These are phyloP conservation scores for Aureobasidium leucospermi DNA, from an alignment of 2,329 filamentous ascomycete species.

Conservation along the genomic window DNA sequence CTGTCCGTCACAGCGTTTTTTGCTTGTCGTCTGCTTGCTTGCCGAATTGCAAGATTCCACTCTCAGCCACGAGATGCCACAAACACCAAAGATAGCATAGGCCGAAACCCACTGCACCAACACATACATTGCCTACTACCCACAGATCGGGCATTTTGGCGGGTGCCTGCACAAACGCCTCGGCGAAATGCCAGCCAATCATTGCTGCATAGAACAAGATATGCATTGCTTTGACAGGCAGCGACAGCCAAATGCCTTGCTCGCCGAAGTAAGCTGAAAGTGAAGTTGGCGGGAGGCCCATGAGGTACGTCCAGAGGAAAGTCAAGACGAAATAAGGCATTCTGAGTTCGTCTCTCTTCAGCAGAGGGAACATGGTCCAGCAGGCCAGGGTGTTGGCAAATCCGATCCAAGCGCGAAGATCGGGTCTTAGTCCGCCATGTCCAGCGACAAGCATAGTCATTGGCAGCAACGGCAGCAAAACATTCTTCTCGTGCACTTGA, in stretches of 20 bases:
- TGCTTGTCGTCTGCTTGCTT: conserved; percentile 20
- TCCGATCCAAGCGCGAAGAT: conserved; percentile 83
- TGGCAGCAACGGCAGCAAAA: conserved; percentile 81
- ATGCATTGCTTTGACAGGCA: conserved; percentile 65
- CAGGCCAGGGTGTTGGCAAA: conserved; percentile 84
- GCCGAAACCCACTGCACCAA: conserved; percentile 78
- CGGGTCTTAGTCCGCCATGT: conserved; percentile 67
- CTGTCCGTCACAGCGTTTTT: conserved; percentile 25
- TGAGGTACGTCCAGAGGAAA: conserved; percentile 81
- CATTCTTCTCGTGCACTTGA: conserved; percentile 97
- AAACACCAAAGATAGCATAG: conserved; percentile 90
- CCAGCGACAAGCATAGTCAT: conserved; percentile 84
- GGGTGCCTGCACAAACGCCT: conserved; percentile 62
- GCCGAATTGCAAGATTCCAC: conserved; percentile 34
- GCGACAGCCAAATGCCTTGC: conserved; percentile 36
- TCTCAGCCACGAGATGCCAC: conserved; percentile 57
- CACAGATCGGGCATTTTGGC: conserved; percentile 81
- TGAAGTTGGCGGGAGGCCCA: conserved; percentile 76
- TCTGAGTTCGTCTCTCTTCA: conserved; percentile 74
- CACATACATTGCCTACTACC: conserved; percentile 82
- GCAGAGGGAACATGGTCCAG: conserved; percentile 90
- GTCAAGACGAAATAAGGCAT: conserved; percentile 82
- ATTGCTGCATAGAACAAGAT: conserved; percentile 68
- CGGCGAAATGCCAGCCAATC: conserved; percentile 71
- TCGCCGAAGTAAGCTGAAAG: conserved; percentile 57